These are phyloP conservation scores for Aspergillus sp. DNA, from an alignment of 2,329 filamentous ascomycete genomes.

Conservation along the genomic window DNA sequence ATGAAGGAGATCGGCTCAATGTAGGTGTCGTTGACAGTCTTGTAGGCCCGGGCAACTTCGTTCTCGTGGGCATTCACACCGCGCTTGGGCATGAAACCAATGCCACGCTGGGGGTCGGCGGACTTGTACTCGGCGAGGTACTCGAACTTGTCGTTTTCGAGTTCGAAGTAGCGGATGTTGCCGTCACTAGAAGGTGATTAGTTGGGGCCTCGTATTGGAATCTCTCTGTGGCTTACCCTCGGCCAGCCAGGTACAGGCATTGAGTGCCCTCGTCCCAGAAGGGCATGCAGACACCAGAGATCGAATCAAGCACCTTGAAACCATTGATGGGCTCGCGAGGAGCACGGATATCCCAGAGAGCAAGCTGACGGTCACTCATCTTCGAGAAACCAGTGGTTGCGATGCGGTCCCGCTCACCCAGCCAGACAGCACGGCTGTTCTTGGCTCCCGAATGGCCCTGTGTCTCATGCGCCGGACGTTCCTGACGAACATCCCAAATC, in stretches of 20 bases:
- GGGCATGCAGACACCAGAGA: slow-evolving; percentile 97
- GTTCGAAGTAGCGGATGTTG: slow-evolving; percentile 98
- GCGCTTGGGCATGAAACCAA: slow-evolving; percentile 92
- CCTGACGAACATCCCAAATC: slow-evolving; percentile 95
- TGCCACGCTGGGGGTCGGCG: slow-evolving; percentile 86
- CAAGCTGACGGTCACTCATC: slow-evolving; percentile 97
- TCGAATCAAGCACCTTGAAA: slow-evolving; percentile 87
- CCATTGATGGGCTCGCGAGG: slow-evolving; percentile 79
- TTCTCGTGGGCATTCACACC: slow-evolving; percentile 97
- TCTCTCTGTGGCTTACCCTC: slow-evolving; percentile 65
- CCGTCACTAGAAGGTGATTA: slow-evolving; percentile 65
- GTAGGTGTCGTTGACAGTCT: slow-evolving; percentile 91
- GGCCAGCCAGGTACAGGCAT: slow-evolving; percentile 93
- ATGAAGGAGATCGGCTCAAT: slow-evolving; percentile 98
- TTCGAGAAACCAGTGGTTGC: slow-evolving; percentile 96
- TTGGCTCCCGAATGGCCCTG: slow-evolving; percentile 89
- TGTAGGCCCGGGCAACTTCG: slow-evolving; percentile 92
- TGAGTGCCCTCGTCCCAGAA: slow-evolving; percentile 99
- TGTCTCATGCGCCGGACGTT: slow-evolving; percentile 80
- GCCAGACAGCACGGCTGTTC: slow-evolving; percentile 95
- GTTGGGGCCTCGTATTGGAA: not conserved
- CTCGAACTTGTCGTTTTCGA: slow-evolving; percentile 98
- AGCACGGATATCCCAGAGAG: slow-evolving; percentile 88
- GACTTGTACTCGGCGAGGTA: slow-evolving; percentile 97
- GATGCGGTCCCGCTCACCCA: slow-evolving; percentile 94